Evolutionary conservation across 768 basidiomycete genomes (phyloP), one percentile per base, ranked within the genome.

Genomic region (Amanita muscaria): DNA sequence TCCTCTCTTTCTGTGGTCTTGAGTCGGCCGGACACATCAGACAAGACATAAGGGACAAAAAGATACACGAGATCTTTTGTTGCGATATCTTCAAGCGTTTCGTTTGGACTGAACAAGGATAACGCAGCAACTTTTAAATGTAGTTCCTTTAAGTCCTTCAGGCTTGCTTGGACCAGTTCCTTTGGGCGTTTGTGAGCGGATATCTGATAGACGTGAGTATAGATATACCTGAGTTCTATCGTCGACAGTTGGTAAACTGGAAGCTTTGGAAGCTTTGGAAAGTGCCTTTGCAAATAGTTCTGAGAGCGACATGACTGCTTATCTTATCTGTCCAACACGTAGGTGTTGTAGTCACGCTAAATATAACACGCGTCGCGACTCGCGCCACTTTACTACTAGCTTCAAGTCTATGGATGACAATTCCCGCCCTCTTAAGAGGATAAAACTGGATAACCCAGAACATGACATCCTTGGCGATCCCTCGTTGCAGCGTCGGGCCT

Each of bases 101-200:
- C 90, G 55, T 93, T 93, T 3, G 80, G 68, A 47, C 88, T 91
- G 65, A 93, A 90, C 27, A 93, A 63, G 0, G 77, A 74, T 34
- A 92, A 66, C 30, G 69, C 70, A 19, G 70, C 52, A 44, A 90
- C 69, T 19, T 78, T 73, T 24, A 70, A 63, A 36, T 67, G 64
- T 30, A 86, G 61, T 33, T 65, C 63, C 19, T 65, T 64, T 23
- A 91, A 64, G 64, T 88, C 77, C 5, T 61, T 58, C 40, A 83
- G 58, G 33, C 77, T 67, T 37, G 71, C 67, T 32, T 68, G 65
- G 21, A 88, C 59, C 43, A 85, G 61, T 50, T 77, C 70, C 88
- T 91, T 48, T 39, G 29, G 43, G 16, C 9, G 5, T 3, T 25
- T 11, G 27, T 23, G 33, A 14, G 14, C 10, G 10, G 27, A 15